Percentiles rank a stretch among this genome's conserved stretches.
These are phyloP conservation scores for Podospora conica DNA, from an alignment of 495 filamentous ascomycete species.

Conservation along the genomic window DNA sequence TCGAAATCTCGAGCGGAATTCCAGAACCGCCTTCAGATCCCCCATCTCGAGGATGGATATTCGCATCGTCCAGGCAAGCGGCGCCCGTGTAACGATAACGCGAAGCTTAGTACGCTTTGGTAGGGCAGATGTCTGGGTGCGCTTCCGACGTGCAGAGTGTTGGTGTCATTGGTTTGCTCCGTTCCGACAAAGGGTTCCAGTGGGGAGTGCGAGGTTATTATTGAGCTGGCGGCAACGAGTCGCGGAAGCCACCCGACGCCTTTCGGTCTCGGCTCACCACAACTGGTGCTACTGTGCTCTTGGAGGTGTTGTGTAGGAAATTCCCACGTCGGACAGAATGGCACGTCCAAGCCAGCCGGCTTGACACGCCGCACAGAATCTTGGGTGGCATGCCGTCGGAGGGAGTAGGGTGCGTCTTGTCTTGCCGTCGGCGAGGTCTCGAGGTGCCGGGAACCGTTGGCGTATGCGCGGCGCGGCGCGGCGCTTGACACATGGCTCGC, in stretches of 20 bases:
- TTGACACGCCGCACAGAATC: constrained; percentile 13
- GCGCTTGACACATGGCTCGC: constrained; percentile 2
- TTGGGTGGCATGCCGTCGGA: constrained; percentile 11
- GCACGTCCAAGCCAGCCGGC: background rate
- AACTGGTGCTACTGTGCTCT: background rate
- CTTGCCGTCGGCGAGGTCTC: background rate
- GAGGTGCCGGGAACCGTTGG: background rate
- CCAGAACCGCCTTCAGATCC: background rate
- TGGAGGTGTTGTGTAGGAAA: too few relatives aligned
- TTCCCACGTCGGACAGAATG: too few relatives aligned
- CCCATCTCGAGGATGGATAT: background rate
- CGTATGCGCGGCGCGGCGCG: background rate
- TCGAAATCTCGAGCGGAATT: background rate
- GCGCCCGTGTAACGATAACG: constrained; percentile 8
- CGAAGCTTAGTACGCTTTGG: background rate
- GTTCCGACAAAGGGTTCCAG: background rate
- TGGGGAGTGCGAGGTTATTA: background rate
- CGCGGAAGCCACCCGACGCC: background rate
- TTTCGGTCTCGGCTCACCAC: background rate
- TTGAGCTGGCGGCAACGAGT: background rate
- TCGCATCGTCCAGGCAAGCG: constrained; percentile 3
- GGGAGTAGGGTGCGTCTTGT: background rate
- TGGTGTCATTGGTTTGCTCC: background rate
- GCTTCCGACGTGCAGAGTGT: constrained; percentile 1
- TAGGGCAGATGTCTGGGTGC: background rate